These are phyloP conservation scores for Rhynchospora pubera DNA, from an alignment of 176 grass and related monocot genomes.

Conservation along the genomic window DNA sequence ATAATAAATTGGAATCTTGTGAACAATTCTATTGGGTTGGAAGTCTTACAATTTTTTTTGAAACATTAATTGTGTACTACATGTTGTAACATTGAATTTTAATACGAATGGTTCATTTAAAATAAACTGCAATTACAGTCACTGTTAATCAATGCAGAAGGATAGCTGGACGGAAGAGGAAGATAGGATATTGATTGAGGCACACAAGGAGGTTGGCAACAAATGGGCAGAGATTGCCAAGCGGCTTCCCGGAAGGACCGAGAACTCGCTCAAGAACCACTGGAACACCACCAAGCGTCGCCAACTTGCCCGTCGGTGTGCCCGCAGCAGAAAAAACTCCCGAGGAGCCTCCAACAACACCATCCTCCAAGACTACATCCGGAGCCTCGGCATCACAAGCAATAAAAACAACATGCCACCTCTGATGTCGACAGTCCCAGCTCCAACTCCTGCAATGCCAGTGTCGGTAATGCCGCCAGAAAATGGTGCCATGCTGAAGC, in stretches of 20 bases:
- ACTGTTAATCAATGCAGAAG: constrained; percentile 56
- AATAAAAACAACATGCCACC: background rate
- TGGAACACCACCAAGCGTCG: constrained; percentile 92
- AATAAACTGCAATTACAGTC: background rate
- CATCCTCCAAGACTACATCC: constrained; percentile 83
- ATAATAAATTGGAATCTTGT: too few relatives aligned
- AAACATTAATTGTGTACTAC: too few relatives aligned
- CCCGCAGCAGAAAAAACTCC: constrained; percentile 29
- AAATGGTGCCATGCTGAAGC: background rate
- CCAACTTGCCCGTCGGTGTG: constrained; percentile 46
- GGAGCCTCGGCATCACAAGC: constrained; percentile 40
- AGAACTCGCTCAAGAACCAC: constrained; percentile 94
- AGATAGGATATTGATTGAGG: constrained; percentile 74
- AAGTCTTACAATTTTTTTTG: too few relatives aligned
- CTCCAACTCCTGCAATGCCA: background rate
- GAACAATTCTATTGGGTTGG: too few relatives aligned
- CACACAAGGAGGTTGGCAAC: constrained; percentile 84
- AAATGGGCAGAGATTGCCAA: constrained; percentile 98
- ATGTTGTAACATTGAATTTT: too few relatives aligned
- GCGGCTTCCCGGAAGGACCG: constrained; percentile 69
- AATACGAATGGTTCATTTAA: too few relatives aligned
- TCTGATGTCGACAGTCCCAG: constrained; percentile 4
- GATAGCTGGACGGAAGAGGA: constrained; percentile 89
- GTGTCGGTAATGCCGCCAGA: background rate
- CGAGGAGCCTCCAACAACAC: constrained; percentile 45